phyloP scores from a whole-genome alignment of 495 filamentous ascomycete species.

The Hypomontagnella monticulosa region DNA sequence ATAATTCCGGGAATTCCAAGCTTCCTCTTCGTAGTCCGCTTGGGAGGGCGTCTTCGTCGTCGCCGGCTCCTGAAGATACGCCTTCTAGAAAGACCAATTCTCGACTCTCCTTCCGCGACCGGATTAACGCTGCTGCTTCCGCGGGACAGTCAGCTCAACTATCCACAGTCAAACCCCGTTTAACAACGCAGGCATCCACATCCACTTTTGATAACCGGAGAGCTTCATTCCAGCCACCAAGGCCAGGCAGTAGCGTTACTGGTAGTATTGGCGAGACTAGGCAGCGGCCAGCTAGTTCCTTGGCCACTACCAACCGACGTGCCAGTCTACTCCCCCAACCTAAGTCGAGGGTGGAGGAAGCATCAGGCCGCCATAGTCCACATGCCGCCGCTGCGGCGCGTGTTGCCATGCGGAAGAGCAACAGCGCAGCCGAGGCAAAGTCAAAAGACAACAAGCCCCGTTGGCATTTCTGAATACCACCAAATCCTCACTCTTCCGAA shows the following conservation, averaged over 20 bases:
- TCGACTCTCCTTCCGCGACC: constrained; percentile 60
- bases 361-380: constrained; percentile 51
- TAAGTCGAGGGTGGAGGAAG: constrained; percentile 35
- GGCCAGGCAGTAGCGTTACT: constrained; percentile 35
- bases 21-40: constrained; percentile 60
- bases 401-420: constrained; percentile 49
- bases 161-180: constrained; percentile 48
- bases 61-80: constrained; percentile 52
- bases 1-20: constrained; percentile 52
- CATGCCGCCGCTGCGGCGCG: constrained; percentile 53
- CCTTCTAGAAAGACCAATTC: constrained; percentile 49
- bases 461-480: constrained; percentile 30
- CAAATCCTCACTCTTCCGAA: constrained; percentile 3
- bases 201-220: constrained; percentile 53
- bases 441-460: constrained; percentile 36
- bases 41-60: constrained; percentile 51
- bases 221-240: constrained; percentile 57
- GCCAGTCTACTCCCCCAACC: constrained; percentile 63
- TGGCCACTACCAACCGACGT: constrained; percentile 55
- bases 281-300: constrained; percentile 59
- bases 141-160: constrained; percentile 49
- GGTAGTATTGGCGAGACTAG: constrained; percentile 32
- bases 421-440: constrained; percentile 32
- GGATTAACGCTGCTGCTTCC: constrained; percentile 50
- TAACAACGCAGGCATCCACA: constrained; percentile 42